Percentiles rank a stretch among this genome's conserved stretches.
phyloP scores from a whole-genome alignment of 495 filamentous ascomycete species.

The Staphylotrichum longicolle region DNA sequence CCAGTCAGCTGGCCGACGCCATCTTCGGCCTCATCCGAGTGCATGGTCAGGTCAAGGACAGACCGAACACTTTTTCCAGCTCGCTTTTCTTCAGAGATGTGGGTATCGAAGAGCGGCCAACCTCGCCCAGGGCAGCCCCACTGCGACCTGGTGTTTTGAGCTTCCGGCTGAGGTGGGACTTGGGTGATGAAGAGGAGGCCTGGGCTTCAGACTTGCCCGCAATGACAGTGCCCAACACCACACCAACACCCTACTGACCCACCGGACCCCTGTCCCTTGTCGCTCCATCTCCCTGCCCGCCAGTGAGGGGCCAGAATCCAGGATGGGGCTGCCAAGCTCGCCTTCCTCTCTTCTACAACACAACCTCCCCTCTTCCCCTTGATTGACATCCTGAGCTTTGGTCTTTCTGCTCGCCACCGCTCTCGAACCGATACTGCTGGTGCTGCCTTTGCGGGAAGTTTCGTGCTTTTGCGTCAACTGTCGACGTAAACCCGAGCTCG shows the following conservation, averaged over 20 bases:
- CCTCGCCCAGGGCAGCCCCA: neutral
- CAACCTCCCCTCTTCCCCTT: neutral
- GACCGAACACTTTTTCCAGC: no score
- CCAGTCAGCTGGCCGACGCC: no score
- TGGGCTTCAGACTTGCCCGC: neutral
- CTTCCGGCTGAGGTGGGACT: constrained; percentile 1
- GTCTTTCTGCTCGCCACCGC: constrained; percentile 2
- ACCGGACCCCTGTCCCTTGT: constrained; percentile 6
- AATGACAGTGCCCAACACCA: constrained; percentile 2
- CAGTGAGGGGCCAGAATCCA: constrained; percentile 13
- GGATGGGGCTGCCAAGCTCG: constrained; percentile 10
- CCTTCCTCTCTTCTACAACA: constrained; percentile 15
- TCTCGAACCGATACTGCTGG: neutral
- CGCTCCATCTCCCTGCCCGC: constrained; percentile 6
- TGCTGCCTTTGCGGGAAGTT: neutral
- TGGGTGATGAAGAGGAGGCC: neutral
- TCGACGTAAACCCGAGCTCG: constrained; percentile 3
- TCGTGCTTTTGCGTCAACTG: neutral
- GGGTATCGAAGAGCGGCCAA: no score
- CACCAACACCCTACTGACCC: neutral
- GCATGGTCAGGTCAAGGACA: no score
- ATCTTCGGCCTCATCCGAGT: no score
- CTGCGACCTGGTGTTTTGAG: constrained; percentile 17
- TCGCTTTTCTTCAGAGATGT: no score
- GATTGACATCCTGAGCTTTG: constrained; percentile 5